Conservation (phyloP, 2,329 filamentous ascomycete genomes). For the Triangularia setosa region DNA sequence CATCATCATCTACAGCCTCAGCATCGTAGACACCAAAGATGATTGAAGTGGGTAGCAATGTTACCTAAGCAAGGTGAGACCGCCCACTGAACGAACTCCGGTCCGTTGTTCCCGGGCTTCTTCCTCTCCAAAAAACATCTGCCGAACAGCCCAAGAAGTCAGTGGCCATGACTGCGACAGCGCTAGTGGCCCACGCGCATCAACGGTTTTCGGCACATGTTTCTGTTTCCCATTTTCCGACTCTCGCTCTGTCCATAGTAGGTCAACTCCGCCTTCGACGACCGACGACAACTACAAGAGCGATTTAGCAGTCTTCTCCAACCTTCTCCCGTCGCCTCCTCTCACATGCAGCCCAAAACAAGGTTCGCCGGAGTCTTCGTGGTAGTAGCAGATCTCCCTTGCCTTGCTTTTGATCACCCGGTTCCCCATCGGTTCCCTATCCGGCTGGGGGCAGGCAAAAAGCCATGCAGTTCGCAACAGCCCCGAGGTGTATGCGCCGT, state of each 20-base stretch:
- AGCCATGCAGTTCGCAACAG: background rate
- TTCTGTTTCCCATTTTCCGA: background rate
- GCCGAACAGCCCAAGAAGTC: conserved; percentile 3
- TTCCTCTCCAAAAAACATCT: conserved; percentile 5
- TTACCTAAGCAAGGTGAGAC: background rate
- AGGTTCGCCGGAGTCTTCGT: background rate
- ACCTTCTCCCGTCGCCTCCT: background rate
- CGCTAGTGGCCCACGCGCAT: conserved; percentile 1
- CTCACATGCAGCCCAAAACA: background rate
- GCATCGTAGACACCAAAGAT: no score
- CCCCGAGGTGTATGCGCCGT: background rate
- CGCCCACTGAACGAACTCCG: background rate
- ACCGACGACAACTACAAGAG: background rate
- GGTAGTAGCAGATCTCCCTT: background rate
- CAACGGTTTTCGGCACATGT: conserved; percentile 9
- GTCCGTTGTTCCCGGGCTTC: background rate
- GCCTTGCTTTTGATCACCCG: background rate
- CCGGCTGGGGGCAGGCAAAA: background rate
- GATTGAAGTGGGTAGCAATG: no score
- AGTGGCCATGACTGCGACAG: conserved; percentile 1
- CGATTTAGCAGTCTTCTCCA: background rate
- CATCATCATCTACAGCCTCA: no score
- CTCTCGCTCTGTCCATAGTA: background rate
- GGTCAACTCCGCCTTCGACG: background rate
- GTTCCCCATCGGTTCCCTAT: background rate